Evolutionary conservation across 768 basidiomycete species (phyloP), one percentile per base, ranked within the genome.

Genomic region (Boletus vinaceobasis): DNA sequence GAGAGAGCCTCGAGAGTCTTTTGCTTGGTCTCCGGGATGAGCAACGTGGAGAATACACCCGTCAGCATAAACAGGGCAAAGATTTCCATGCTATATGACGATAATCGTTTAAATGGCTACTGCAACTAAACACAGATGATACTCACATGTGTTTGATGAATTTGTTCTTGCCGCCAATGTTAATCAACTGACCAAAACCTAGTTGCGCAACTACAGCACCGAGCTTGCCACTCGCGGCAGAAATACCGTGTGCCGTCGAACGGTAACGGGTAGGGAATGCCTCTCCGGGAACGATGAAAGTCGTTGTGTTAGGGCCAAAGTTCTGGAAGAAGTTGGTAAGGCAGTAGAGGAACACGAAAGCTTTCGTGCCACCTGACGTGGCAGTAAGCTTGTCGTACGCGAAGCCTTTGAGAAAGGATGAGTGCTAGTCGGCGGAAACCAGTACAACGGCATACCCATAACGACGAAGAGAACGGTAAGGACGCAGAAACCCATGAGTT

Each of bases 311-410:
- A 10, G 86, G 88, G 2, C 88, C 90, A 58, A 91, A 93, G 73
- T 93, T 93, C 75, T 90, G 87, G 86, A 92, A 90, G 75, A 91
- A 91, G 68, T 89, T 87, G 62, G 89, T 81, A n/a, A 93, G 75
- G 67, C 89, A 89, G 75, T 93, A 93, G 27, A 90, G 79, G 74
- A 88, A 86, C 46, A 90, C 84, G 68, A 93, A 92, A 2, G 77
- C 88, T 35, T 82, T 81, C 15, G 46, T 77, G 19, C 73, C 68
- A 2, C 67, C 11, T 3, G 60, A 4, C 2, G 76, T 79, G 31
- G 77, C 75, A 46, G 43, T 84, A 50, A 85, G 76, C 61, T 74
- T 77, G 65, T 87, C 76, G 59, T 80, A 90, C 15, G 73, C 85
- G 67, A 89, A 90, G 58, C 88, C 86, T 86, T 54, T 45, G 39